These are phyloP conservation scores for Reutealis trisperma DNA, from an alignment of 345 rosid species.

Conservation along the genomic window DNA sequence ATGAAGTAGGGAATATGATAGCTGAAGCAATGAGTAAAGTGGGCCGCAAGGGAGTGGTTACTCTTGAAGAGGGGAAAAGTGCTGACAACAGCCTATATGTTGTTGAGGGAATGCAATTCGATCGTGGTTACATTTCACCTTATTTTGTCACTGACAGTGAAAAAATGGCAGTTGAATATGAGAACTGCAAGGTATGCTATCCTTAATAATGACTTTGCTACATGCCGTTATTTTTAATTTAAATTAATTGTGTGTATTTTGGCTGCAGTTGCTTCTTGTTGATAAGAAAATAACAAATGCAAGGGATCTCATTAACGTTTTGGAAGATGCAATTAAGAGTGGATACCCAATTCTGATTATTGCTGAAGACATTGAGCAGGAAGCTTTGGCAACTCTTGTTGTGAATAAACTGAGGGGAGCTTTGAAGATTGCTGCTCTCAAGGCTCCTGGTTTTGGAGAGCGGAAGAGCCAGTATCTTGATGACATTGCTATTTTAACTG, in stretches of 20 bases:
- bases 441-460: constrained; percentile 98
- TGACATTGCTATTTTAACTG: constrained; percentile 92
- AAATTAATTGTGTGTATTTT: constrained; percentile 2
- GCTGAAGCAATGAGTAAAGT: constrained; percentile 99
- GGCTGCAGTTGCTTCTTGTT: constrained; percentile 86
- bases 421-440: constrained; percentile 91
- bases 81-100: constrained; percentile 95
- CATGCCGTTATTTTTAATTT: neutral
- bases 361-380: constrained; percentile 98
- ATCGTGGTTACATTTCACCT: constrained; percentile 97
- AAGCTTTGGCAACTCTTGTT: constrained; percentile 95
- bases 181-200: constrained; percentile 83
- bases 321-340: constrained; percentile 91
- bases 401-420: constrained; percentile 94
- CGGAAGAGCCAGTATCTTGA: constrained; percentile 97
- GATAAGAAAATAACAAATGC: constrained; percentile 98
- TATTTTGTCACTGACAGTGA: constrained; percentile 96
- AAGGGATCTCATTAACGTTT: constrained; percentile 76
- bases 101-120: constrained; percentile 99
- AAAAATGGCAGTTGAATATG: constrained; percentile 96
- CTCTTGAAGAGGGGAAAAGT: constrained; percentile 98
- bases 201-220: neutral
- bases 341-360: constrained; percentile 72
- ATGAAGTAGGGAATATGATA: constrained; percentile 93
- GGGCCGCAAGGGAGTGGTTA: constrained; percentile 94